Evolutionary conservation across 2,329 filamentous ascomycete genomes (phyloP), one percentile per base, ranked within the genome.

Genomic region (Emergomyces orientalis): DNA sequence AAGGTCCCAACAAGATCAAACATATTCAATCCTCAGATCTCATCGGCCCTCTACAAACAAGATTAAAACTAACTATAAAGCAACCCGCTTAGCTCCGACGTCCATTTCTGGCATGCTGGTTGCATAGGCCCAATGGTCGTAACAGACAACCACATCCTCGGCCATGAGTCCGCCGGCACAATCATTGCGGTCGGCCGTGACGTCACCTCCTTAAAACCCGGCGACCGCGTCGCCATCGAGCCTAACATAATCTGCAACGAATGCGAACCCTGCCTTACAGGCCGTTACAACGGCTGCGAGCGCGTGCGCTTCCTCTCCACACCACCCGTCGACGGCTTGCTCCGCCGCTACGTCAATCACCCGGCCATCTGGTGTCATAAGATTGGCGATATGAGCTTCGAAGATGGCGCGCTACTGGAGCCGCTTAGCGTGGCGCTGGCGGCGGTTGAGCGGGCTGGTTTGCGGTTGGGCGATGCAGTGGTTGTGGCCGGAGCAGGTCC

Each of bases 81-180:
- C 37, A 37, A 61, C 27, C 63, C 51, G 57, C 17, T 52, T 70
- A 93, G 90, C 63, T 96, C 90, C 65, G 92, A 97, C 76, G 88
- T 97, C 63, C 93, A 97, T 79, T 97, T 97, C 81, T 97, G 93
- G 93, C 90, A 95, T 74, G 88, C 89, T 59, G 93, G 93, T 68
- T 90, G 89, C 79, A 97, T 97, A 73, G 93, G 93, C 34, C 92
- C 92, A 69, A 97, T 97, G 92, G 88, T 97, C 66, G 93, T 97
- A 57, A 84, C 84, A 68, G 89, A 84, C 71, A 88, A 92, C 72
- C 93, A 97, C 76, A 91, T 97, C 72, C 86, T 97, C 25, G 93
- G 93, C 68, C 93, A 97, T 81, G 93, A 97, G 79, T 94, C 91
- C 51, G 93, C 92, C 66, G 87, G 81, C 49, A 88, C 76, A 71